Percentiles rank a stretch among this genome's conserved stretches.
Conservation (phyloP, 768 basidiomycete species). For the Podaxis sp. region DNA sequence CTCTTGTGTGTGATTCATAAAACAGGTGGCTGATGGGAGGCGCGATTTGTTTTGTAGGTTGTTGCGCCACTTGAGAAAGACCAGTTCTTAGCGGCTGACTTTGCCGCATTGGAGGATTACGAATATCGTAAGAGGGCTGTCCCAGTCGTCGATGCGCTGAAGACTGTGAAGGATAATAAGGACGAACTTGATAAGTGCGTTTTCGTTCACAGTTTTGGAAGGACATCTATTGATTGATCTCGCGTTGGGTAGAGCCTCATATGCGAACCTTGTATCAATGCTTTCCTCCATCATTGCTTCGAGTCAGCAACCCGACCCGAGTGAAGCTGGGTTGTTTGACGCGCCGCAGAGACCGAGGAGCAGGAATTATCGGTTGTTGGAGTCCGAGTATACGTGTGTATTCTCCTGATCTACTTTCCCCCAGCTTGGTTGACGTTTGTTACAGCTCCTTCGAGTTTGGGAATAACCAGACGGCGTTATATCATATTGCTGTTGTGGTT, state of each 20-base stretch:
- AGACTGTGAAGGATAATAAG: conserved; percentile 43
- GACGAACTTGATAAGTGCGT: conserved; percentile 23
- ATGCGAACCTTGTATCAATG: conserved; percentile 60
- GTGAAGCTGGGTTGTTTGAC: conserved; percentile 71
- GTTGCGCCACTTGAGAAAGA: conserved; percentile 66
- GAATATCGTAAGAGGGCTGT: conserved; percentile 71
- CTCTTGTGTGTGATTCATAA: neutral
- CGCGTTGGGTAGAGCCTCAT: conserved; percentile 40
- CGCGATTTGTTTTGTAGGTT: conserved; percentile 44
- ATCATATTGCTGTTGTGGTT: conserved; percentile 69
- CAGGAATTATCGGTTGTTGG: conserved; percentile 57
- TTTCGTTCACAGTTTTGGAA: neutral
- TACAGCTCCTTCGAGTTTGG: conserved; percentile 69
- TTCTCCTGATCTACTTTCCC: neutral
- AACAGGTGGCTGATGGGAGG: neutral
- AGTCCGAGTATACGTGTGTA: conserved; percentile 64
- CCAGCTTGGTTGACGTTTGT: conserved; percentile 4
- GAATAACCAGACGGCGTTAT: conserved; percentile 61
- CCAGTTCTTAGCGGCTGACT: conserved; percentile 70
- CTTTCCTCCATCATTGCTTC: conserved; percentile 71
- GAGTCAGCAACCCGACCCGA: conserved; percentile 70
- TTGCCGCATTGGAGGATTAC: conserved; percentile 65
- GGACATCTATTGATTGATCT: neutral
- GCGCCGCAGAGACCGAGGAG: conserved; percentile 57
- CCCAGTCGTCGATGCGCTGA: conserved; percentile 66